Percentiles rank a stretch among this genome's conserved stretches.
phyloP scores from a whole-genome alignment of 805 yeast genomes.

The Lachancea kluyveri region DNA sequence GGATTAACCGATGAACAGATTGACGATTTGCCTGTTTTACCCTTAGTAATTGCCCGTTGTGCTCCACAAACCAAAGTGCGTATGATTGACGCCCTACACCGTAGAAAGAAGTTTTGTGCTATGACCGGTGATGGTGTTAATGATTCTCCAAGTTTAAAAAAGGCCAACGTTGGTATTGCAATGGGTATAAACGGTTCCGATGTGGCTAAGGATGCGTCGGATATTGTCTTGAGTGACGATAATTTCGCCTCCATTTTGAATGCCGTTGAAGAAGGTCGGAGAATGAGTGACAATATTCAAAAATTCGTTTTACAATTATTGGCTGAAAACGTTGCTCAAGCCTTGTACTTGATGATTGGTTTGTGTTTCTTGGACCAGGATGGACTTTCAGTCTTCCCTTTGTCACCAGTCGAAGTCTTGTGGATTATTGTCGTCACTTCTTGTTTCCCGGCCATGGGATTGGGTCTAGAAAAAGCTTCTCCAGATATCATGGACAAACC shows the following conservation, averaged over 20 bases:
- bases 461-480: slow-evolving; percentile 96
- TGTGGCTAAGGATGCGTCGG: slow-evolving; percentile 97
- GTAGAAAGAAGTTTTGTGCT: slow-evolving; percentile 89
- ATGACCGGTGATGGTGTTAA: slow-evolving; percentile 99
- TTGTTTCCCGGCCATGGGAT: slow-evolving; percentile 97
- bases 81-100: slow-evolving; percentile 83
- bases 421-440: slow-evolving; percentile 98
- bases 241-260: slow-evolving; percentile 88
- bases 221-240: slow-evolving; percentile 94
- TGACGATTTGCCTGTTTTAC: slow-evolving; percentile 66
- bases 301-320: slow-evolving; percentile 90
- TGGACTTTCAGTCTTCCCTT: slow-evolving; percentile 76
- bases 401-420: slow-evolving; percentile 94
- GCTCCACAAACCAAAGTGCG: slow-evolving; percentile 90
- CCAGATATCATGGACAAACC: slow-evolving; percentile 92
- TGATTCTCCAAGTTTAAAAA: slow-evolving; percentile 93
- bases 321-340: slow-evolving; percentile 90
- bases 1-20: slow-evolving; percentile 61
- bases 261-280: slow-evolving; percentile 96
- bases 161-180: slow-evolving; percentile 94
- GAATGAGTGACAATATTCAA: slow-evolving; percentile 92
- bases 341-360: slow-evolving; percentile 75
- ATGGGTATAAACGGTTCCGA: slow-evolving; percentile 95
- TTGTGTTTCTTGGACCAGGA: slow-evolving; percentile 70
- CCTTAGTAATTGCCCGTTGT: slow-evolving; percentile 88